Conservation (phyloP, 345 rosid genomes). For the Bruguiera parviflora region DNA sequence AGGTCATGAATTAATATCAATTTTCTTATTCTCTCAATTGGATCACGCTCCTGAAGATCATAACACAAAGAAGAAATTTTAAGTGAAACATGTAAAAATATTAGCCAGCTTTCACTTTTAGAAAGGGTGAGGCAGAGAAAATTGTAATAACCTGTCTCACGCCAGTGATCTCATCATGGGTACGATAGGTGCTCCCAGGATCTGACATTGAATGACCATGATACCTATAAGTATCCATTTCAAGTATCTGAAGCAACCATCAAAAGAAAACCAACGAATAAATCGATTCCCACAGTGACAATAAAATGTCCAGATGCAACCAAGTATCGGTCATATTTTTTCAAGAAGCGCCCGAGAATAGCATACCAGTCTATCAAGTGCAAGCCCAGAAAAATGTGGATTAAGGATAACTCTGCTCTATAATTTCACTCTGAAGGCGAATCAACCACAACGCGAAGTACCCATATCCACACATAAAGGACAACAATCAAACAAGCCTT, state of each 20-base stretch:
- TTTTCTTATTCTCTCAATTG: constrained; percentile 84
- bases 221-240: constrained; percentile 99
- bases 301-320: background rate
- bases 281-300: background rate
- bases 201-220: constrained; percentile 99
- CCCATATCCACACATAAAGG: no score
- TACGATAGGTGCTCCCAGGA: constrained; percentile 98
- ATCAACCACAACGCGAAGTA: no score
- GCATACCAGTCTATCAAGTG: no score
- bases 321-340: background rate
- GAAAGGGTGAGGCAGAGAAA: background rate
- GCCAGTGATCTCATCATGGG: constrained; percentile 90
- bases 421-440: no score
- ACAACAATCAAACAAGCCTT: no score
- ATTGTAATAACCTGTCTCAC: constrained; percentile 73
- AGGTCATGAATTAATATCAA: constrained; percentile 68
- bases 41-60: constrained; percentile 80
- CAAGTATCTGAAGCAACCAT: constrained; percentile 68
- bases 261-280: background rate
- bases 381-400: no score
- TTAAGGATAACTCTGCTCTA: no score
- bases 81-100: background rate
- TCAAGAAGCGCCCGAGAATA: background rate
- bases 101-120: constrained; percentile 3
- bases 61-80: constrained; percentile 1